Evolutionary conservation across 192 early-diverging fungal genomes (phyloP).

Genomic region (Glomus cerebriforme): DNA sequence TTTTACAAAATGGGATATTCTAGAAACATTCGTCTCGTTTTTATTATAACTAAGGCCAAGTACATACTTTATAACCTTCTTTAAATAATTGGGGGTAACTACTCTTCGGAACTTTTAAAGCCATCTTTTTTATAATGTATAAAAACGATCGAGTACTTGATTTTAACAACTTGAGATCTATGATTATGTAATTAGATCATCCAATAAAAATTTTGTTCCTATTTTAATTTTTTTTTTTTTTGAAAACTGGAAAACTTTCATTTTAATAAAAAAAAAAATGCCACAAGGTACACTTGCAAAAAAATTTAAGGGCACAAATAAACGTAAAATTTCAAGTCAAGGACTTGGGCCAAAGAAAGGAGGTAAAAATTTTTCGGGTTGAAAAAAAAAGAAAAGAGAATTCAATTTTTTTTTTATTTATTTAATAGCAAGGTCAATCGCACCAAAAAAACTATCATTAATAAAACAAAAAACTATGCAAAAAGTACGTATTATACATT

Average conservation of each 20-base stretch:
- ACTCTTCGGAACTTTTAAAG: slow-evolving; percentile 84
- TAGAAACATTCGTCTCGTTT: too few species aligned
- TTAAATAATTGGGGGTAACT: slow-evolving; percentile 86
- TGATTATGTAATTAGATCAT: slow-evolving; percentile 1
- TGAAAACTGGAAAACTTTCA: neutral
- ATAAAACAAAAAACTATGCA: slow-evolving; percentile 14
- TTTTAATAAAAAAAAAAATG: neutral
- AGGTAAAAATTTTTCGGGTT: neutral
- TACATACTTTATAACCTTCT: slow-evolving; percentile 80
- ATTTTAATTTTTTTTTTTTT: neutral
- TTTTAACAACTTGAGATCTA: too few species aligned
- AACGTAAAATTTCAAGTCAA: neutral
- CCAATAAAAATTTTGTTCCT: neutral
- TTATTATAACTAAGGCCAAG: neutral
- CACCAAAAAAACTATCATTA: slow-evolving; percentile 16
- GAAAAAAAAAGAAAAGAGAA: neutral
- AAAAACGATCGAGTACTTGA: neutral
- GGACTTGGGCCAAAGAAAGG: slow-evolving; percentile 10
- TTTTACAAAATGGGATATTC: too few species aligned
- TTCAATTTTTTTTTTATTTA: neutral
- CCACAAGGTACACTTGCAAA: neutral
- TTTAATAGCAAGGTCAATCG: slow-evolving; percentile 9
- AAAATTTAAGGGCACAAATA: neutral
- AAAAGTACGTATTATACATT: neutral
- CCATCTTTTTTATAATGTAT: slow-evolving; percentile 61